phyloP scores from a whole-genome alignment of 805 yeast genomes.

The Schwanniomyces occidentalis region DNA sequence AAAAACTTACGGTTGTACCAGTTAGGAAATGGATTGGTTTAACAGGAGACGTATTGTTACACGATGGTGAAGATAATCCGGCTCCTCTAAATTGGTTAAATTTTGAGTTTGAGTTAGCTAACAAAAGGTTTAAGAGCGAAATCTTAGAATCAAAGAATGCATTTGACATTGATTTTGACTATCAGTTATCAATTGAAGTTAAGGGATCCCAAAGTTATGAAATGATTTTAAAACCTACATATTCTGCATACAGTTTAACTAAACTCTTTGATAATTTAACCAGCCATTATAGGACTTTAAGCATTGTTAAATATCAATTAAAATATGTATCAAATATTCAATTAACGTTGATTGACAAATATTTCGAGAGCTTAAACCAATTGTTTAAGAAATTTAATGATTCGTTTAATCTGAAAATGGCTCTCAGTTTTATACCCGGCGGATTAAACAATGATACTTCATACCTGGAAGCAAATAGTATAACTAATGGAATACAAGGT shows the following conservation, averaged over 20 bases:
- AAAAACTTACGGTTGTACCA: slow-evolving; percentile 18
- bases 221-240: slow-evolving; percentile 49
- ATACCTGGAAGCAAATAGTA: slow-evolving; percentile 18
- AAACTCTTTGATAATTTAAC: slow-evolving; percentile 60
- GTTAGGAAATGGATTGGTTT: slow-evolving; percentile 48
- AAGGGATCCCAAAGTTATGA: slow-evolving; percentile 1
- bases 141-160: slow-evolving; percentile 50
- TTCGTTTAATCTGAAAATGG: slow-evolving; percentile 28
- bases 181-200: slow-evolving; percentile 20
- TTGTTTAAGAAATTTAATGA: slow-evolving; percentile 46
- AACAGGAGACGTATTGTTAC: slow-evolving; percentile 37
- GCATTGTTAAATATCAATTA: slow-evolving; percentile 51
- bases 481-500: slow-evolving; percentile 22
- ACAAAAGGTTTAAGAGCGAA: slow-evolving; percentile 48
- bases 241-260: slow-evolving; percentile 56
- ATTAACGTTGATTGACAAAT: slow-evolving; percentile 53
- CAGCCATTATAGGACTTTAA: slow-evolving; percentile 52
- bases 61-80: slow-evolving; percentile 32
- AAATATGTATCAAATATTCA: slow-evolving; percentile 61
- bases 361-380: slow-evolving; percentile 42
- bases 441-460: slow-evolving; percentile 30
- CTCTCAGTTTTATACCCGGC: slow-evolving; percentile 37
- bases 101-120: slow-evolving; percentile 54
- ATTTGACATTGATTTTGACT: slow-evolving; percentile 60
- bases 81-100: slow-evolving; percentile 49